These are phyloP conservation scores for Apiospora phragmitis DNA, from an alignment of 2,329 filamentous ascomycete species.

Conservation along the genomic window DNA sequence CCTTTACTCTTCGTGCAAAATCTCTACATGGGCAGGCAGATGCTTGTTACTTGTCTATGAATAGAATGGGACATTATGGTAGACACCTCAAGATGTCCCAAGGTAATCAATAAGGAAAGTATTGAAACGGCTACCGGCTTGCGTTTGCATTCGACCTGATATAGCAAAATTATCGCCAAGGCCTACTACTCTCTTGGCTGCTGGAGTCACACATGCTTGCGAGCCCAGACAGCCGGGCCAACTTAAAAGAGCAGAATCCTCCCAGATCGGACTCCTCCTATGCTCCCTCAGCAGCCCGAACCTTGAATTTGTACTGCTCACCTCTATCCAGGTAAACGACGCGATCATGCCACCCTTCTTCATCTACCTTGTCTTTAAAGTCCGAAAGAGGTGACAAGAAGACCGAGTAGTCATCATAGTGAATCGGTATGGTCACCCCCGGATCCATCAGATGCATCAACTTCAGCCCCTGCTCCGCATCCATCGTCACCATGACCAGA, in stretches of 20 bases:
- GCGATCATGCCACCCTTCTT: slow-evolving; percentile 49
- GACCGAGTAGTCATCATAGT: slow-evolving; percentile 66
- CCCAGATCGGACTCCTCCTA: not conserved
- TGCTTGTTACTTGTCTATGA: not conserved
- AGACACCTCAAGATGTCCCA: not conserved
- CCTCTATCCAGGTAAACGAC: slow-evolving; percentile 63
- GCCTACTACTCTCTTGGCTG: not conserved
- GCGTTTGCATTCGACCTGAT: not conserved
- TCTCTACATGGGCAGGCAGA: not conserved
- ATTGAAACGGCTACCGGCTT: not conserved
- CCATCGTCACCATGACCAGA: slow-evolving; percentile 69
- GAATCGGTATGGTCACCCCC: slow-evolving; percentile 63
- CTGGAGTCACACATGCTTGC: not conserved
- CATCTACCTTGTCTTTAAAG: slow-evolving; percentile 57
- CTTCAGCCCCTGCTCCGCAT: slow-evolving; percentile 61
- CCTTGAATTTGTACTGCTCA: slow-evolving; percentile 57
- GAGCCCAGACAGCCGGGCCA: not conserved
- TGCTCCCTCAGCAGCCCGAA: slow-evolving; percentile 29
- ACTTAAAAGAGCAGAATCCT: not conserved
- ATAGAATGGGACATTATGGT: not conserved
- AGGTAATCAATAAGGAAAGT: not conserved
- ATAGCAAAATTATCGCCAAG: not conserved
- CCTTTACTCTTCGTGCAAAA: not conserved
- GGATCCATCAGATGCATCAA: slow-evolving; percentile 60
- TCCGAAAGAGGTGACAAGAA: slow-evolving; percentile 60